A percentile compares a stretch with the other conserved stretches of the same genome.
These are phyloP conservation scores for Balamuthia mandrillaris DNA, from an alignment of 208 protist genomes.

Conservation along the genomic window DNA sequence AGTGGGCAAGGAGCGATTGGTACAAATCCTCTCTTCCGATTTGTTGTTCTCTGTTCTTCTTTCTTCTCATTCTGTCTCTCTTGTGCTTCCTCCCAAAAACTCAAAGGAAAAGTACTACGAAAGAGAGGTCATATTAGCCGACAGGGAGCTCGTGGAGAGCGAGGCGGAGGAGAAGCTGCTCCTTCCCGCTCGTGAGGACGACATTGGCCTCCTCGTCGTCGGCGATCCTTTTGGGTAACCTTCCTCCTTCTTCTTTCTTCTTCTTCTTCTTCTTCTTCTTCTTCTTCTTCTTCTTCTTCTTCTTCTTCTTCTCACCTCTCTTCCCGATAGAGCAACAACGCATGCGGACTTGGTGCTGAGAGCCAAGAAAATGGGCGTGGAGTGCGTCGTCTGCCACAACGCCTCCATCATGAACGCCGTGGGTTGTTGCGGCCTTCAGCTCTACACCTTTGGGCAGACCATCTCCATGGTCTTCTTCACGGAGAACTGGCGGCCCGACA, in stretches of 20 bases:
- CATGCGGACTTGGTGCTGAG: slow-evolving; percentile 96
- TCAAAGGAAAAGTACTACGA: slow-evolving; percentile 82
- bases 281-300: background rate
- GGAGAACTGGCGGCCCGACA: slow-evolving; percentile 93
- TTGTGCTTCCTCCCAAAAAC: too few relatives aligned
- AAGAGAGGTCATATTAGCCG: slow-evolving; percentile 84
- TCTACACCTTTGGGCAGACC: slow-evolving; percentile 98
- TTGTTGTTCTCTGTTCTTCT: background rate
- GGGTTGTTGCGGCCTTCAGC: slow-evolving; percentile 95
- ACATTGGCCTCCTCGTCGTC: slow-evolving; percentile 96
- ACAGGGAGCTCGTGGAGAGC: slow-evolving; percentile 92
- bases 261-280: background rate
- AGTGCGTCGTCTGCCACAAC: slow-evolving; percentile 94
- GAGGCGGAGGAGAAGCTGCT: slow-evolving; percentile 84
- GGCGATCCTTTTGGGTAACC: slow-evolving; percentile 88
- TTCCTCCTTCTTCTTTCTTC: background rate
- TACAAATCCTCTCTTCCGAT: background rate
- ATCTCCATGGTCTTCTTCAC: slow-evolving; percentile 95
- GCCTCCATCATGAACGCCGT: slow-evolving; percentile 99
- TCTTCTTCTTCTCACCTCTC: background rate
- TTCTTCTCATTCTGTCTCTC: background rate
- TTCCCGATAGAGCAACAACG: slow-evolving; percentile 89
- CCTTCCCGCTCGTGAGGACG: slow-evolving; percentile 72
- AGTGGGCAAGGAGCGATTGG: slow-evolving; percentile 72
- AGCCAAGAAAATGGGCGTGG: slow-evolving; percentile 82